Base-by-base conservation (phyloP, 2,329 filamentous ascomycete genomes). In the Verticillium albo-atrum region DNA sequence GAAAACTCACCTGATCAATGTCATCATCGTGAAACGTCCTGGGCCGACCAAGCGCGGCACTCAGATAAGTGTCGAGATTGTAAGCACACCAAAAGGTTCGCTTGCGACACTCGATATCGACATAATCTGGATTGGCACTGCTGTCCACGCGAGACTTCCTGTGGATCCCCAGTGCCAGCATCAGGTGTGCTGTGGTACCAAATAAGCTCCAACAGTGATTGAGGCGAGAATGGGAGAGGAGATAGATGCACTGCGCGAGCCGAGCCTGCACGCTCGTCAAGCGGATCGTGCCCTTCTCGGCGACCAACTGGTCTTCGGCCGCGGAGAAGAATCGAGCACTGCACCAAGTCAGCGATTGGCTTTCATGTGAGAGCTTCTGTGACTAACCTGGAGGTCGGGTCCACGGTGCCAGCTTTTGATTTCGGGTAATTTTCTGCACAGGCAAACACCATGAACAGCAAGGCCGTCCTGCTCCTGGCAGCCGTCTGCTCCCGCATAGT, bases 1-100 rank as follows among this genome's bases (percentile, higher is more conserved):
- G n/a, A n/a, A 50, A 1, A 23, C 42, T 50, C 42, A 50, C 42
- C 10, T 87, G 83, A 60, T 88, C 85, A 57, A 88, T 86, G 57
- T 88, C 85, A 53, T 88, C 84, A 54, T 88, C 83, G 61, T 86
- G 86, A 53, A 88, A 83, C 2, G 84, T 78, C 17, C 81, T 73
- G 1, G 86, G 86, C 20, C 86, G 75, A 1, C 86, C 86, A 9
- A 88, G 77, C 57, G 84, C 82, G 23, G 83, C 81, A 57, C 85
- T 85, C 4, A 89, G 75, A 61, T 89, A 88, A 47, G 82, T 85
- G 66, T 89, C 85, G 2, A 89, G 71, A 17, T 79, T 83, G 65
- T 89, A 89, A 0, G 83, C 82, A 34, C 82, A 83, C 87, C 86
- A 89, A 55, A 89, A 88, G 0, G 84, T 76, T 1, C 77, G 67